Evolutionary conservation across 202 grass and related monocot genomes (phyloP), one percentile per base, ranked within the genome.

Genomic region (Panicum hallii): DNA sequence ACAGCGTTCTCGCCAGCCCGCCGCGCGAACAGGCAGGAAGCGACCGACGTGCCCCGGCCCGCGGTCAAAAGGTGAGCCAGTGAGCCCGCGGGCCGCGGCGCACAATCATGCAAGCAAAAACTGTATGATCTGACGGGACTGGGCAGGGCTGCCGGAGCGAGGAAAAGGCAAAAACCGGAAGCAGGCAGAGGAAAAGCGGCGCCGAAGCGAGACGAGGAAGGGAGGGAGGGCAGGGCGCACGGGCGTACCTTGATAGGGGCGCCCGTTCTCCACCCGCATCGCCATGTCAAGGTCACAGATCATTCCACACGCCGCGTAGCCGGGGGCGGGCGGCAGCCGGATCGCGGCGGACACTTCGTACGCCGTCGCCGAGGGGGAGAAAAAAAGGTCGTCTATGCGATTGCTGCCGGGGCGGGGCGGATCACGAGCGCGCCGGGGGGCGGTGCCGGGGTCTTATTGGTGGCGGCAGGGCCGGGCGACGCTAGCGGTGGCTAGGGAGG

Each of bases 241-340:
- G 22, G 30, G 40, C 66, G 14, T 83, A 92, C 90, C 88, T 70
- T 83, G 83, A 48, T 79, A 74, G 44, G 52, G 55, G 48, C 73
- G 75, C 52, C 83, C 86, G 47, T 79, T 83, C 58, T 88, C 86
- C 82, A 91, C 43, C 48, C 68, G 86, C 67, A 79, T 10, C 34
- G 86, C 83, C 90, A 88, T 88, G 79, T 74, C 72, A 30, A 75
- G 73, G 20, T 84, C 76, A 45, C 80, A 41, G 0, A 61, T 65
- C 70, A 16, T 64, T 71, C 84, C 84, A 50, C 84, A 50, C 47
- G 61, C 62, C 32, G n/a, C 63, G 19, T 9, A 50, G 23, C 20
- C 19, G 42, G 7, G 11, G n/a, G 11, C 42, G 10, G 11, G 4
- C 30, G 64, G 15, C 67, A 3, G 63, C 38, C 36, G 40, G 16